Evolutionary conservation across 805 yeast species (phyloP), one percentile per base, ranked within the genome.

Genomic region (Teunomyces pallodes): DNA sequence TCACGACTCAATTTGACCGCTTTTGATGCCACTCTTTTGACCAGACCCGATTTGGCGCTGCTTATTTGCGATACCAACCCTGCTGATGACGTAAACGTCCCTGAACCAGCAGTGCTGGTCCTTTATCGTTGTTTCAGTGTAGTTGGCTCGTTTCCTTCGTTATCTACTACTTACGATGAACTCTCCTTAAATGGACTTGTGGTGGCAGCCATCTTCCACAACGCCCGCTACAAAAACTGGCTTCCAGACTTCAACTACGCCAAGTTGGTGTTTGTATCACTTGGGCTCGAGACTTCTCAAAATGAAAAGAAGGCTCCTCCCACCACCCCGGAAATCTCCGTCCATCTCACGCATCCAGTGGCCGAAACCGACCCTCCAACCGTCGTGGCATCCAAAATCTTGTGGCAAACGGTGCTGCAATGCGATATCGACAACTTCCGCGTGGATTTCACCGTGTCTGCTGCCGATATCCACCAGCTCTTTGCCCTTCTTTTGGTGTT

Each of bases 81-180:
- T 20, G 24, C 5, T 20, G 6, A 20, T 5, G 4, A 20, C 6
- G 24, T 20, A 2, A 20, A 43, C 14, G 28, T 30, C 13, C 10
- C 45, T 33, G 9, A 40, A 28, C 9, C 39, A 4, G 42, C 45
- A 9, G 14, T 38, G 9, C 9, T 28, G 30, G 27, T 49, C 1
- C 30, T 83, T 0, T 74, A 72, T 56, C 62, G 67, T 5, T 61
- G 78, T 4, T 59, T 80, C 12, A 61, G 64, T 28, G 70, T 72
- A 4, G 46, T 85, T 27, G 74, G 81, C 0, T 66, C 67, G 26
- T 79, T 76, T 54, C 88, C 88, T 81, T 46, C 48, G 81, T 6
- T 61, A 65, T 17, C 70, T 69, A 13, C 53, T 60, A 60, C 59
- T 6, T 63, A 70, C 1, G 76, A 75, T 10, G 38, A 24, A 1